Base-by-base conservation (phyloP, 805 yeast genomes). In the Maudiozyma barnettii region DNA sequence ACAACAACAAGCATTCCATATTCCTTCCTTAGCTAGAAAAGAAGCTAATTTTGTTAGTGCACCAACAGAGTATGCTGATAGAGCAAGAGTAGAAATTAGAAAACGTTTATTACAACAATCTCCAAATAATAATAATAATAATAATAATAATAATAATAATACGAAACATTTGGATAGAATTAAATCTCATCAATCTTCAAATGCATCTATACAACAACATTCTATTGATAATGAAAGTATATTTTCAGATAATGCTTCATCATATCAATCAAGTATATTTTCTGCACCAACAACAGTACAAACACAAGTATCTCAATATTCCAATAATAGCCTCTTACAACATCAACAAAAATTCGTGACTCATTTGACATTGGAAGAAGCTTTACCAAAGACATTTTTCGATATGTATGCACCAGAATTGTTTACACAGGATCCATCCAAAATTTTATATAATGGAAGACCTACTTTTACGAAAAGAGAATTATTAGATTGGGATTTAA, bases 401-500 rank as follows among this genome's bases (percentile, higher is more conserved):
- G 80, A 77, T 54, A 77, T 78, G 76, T 81, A 81, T 57, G 65
- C 80, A 0, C 74, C 80, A 1, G 84, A 79, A 49, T 60, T 78
- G 12, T 61, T 76, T 21, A 68, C 71, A 36, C 48, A 56, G 8
- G 74, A 73, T 48, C 71, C 75, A 8, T 50, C 58, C 7, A 58
- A 58, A 22, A 49, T 72, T 20, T 66, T 78, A 37, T 67, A 74
- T 10, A 77, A 77, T 51, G 83, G 84, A 0, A 67, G 88, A 40
- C 87, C 86, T 12, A 60, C 65, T 22, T 82, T 80, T 63, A 80
- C 87, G 0, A 76, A 74, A 51, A 67, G 88, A 45, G 78, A 76
- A 14, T 67, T 84, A 38, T 66, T 79, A 22, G 84, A 82, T 60
- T 84, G 91, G 91, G 80, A 76, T 43, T 58, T 81, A 44, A 84